Base-by-base conservation (phyloP, 768 basidiomycete genomes). In the Paxillus rubicundulus region DNA sequence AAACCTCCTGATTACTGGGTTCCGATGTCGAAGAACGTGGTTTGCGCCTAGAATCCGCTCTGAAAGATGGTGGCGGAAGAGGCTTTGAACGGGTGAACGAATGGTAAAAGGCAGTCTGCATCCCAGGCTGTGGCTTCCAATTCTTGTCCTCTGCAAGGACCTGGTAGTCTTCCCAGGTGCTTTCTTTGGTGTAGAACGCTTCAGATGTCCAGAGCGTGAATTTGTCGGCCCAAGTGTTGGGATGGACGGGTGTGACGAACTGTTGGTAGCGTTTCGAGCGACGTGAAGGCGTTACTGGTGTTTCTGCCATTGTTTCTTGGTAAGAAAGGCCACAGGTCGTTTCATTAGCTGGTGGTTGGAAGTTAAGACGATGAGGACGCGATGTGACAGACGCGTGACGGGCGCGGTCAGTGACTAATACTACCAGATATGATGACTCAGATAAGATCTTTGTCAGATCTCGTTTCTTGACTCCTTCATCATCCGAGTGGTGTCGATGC, bases 241-340 rank as follows among this genome's bases (percentile, higher is more conserved):
- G 59, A 21, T 66, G 64, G 1, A 65, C 55, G 2, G 66, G 64
- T 3, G 53, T 62, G n/a, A 73, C 61, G 37, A 72, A 57, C 12
- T 61, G 70, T 40, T 72, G 70, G 49, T 54, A 66, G 38, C 70
- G 70, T 48, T 73, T 73, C 21, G 72, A 73, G 33, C 70, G 70
- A 51, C 70, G 70, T 34, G 70, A 64, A 24, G 70, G 70, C 4
- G 70, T 72, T 38, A 51, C 27, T 14, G 54, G 66, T 16, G 38
- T 56, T 27, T 42, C 39, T 21, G 39, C 3, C 41, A 49, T 30
- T 34, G 33, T 33, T 33, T 33, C 33, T 33, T 13, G 10, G 33
- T 33, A 33, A 33, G 33, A 33, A 33, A 33, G 33, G 33, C 33
- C 12, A 5, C 33, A 33, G 12, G 12, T 1, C 12, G 10, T 9